These are phyloP conservation scores for Pisolithus orientalis DNA, from an alignment of 768 basidiomycete species.

Conservation along the genomic window DNA sequence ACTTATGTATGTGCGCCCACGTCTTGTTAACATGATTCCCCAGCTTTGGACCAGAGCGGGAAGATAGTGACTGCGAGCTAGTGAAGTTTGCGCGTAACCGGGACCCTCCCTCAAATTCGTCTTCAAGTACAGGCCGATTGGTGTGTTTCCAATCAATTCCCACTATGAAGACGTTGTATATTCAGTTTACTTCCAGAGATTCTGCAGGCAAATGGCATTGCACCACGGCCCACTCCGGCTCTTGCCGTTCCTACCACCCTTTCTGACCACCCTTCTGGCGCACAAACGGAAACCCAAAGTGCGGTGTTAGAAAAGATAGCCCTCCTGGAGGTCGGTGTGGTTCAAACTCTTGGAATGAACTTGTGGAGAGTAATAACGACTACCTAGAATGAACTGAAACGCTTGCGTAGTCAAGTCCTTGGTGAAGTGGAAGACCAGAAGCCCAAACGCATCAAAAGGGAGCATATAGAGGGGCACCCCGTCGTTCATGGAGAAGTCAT, in stretches of 20 bases:
- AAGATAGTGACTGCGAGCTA: accelerated
- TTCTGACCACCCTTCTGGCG: neutral
- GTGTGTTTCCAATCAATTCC: constrained; percentile 2
- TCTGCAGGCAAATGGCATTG: constrained; percentile 17
- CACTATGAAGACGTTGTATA: neutral
- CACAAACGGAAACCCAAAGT: neutral
- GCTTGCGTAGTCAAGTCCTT: constrained; percentile 5
- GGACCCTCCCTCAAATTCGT: constrained; percentile 10
- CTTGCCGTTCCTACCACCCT: neutral
- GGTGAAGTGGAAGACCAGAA: constrained; percentile 4
- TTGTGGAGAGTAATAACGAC: neutral
- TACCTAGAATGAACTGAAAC: constrained; percentile 9
- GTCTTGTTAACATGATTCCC: neutral
- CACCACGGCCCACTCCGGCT: neutral
- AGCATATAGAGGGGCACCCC: neutral
- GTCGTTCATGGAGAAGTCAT: constrained; percentile 9
- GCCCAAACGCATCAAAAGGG: constrained; percentile 12
- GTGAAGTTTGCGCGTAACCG: neutral
- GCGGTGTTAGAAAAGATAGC: neutral
- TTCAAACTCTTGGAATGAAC: neutral
- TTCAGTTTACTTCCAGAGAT: constrained; percentile 5
- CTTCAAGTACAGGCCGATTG: constrained; percentile 15
- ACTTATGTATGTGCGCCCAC: neutral
- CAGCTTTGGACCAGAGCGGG: constrained; percentile 10
- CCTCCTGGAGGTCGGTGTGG: constrained; percentile 3